Base-by-base conservation (phyloP, 2,329 filamentous ascomycete genomes). In the Colletotrichum simmondsii region DNA sequence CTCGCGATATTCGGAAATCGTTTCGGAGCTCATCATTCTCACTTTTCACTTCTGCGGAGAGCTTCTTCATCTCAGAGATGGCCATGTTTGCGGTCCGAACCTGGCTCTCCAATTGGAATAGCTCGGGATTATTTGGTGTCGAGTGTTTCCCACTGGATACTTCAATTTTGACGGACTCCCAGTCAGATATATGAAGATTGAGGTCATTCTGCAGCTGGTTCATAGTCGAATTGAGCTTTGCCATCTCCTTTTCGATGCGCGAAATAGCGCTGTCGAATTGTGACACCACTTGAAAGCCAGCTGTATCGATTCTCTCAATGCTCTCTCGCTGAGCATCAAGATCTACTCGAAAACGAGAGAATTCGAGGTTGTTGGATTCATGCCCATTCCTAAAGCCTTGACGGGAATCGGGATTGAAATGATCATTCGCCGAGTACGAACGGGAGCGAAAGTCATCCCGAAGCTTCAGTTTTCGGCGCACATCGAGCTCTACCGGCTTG, bases 271-370 rank as follows among this genome's bases (percentile, higher is more conserved):
- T 78, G 24, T 84, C 80, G 60, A 85, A 81, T 2, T 80, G 78
- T 8, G 83, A 79, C 14, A 83, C 78, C 54, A 83, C 78, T 53
- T 82, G 81, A 70, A 78, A 79, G 1, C 83, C 83, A 7, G 81
- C 79, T 28, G 75, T 80, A 67, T 83, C 81, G 56, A 85, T 80
- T 37, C 79, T 80, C 8, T 80, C 77, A 68, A 85, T 82, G 22
- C 83, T 78, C 52, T 79, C 78, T 49, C 77, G 75, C 59, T 85
- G 82, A 3, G 74, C 70, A 46, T 81, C 77, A 5, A 86, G 64
- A 32, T 83, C 76, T 26, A 77, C 72, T 46, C 82, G 79, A n/a
- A 84, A 75, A n/a, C 77, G 76, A 46, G 77, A 30, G 22, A 83
- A 62, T 19, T 79, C 49, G 26, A 53, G 42, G 4, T 19, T 11